Conservation (phyloP, 2,329 filamentous ascomycete genomes). For the Macrophomina phaseolina region DNA sequence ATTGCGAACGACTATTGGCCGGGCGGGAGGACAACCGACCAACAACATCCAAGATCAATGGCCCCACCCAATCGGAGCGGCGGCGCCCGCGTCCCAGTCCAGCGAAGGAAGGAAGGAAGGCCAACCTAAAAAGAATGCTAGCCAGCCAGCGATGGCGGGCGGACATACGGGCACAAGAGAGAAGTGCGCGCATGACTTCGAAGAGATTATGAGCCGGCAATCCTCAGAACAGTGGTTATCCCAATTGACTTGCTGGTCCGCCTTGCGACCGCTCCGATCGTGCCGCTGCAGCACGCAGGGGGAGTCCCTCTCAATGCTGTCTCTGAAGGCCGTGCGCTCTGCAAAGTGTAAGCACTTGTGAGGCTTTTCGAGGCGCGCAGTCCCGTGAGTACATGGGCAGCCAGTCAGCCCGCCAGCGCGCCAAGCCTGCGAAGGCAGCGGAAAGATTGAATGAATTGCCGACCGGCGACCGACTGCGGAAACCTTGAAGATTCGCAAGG, state of each 20-base stretch:
- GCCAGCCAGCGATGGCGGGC: not conserved
- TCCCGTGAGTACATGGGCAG: not conserved
- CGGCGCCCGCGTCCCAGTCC: not conserved
- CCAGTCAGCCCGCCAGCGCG: not conserved
- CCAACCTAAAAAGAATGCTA: not conserved
- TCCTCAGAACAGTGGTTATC: not conserved
- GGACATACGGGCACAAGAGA: not conserved
- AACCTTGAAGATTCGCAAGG: not conserved
- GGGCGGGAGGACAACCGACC: no score
- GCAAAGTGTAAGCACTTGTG: not conserved
- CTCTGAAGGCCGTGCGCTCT: not conserved
- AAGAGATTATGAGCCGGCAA: not conserved
- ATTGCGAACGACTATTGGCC: not conserved
- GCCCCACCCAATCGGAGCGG: not conserved
- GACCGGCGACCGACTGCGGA: not conserved
- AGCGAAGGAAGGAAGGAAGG: not conserved
- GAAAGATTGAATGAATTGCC: not conserved
- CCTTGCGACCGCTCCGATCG: not conserved
- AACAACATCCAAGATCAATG: no score
- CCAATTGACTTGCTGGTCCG: slow-evolving; percentile 1
- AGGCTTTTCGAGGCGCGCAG: slow-evolving; percentile 16
- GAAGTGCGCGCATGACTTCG: not conserved
- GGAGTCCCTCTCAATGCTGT: not conserved
- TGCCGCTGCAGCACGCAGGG: not conserved
- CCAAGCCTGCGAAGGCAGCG: not conserved